phyloP scores from a whole-genome alignment of 208 protist genomes.

The Crithidia brevicula region DNA sequence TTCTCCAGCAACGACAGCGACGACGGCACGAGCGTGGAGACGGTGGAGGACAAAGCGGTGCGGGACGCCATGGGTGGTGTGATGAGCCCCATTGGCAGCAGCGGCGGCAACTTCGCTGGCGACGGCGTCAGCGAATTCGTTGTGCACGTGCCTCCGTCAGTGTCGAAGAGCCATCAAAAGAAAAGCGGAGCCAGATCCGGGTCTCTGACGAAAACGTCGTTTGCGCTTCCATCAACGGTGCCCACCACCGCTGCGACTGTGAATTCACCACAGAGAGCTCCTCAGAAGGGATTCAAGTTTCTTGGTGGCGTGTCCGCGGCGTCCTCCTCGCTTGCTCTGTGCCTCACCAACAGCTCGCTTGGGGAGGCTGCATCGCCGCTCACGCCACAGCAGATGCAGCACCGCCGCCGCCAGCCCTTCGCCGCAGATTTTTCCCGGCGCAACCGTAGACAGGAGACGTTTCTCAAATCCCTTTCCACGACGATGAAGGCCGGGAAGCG shows the following conservation, averaged over 20 bases:
- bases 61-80: not conserved
- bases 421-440: slow-evolving; percentile 25
- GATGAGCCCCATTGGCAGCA: not conserved
- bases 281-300: too few relatives aligned
- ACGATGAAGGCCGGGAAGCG: slow-evolving; percentile 25
- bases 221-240: too few relatives aligned
- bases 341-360: not conserved
- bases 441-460: slow-evolving; percentile 28
- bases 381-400: slow-evolving; percentile 19
- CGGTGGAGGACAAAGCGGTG: slow-evolving; percentile 4
- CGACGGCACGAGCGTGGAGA: not conserved
- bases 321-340: not conserved
- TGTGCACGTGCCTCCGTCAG: not conserved
- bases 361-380: slow-evolving; percentile 1
- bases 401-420: slow-evolving; percentile 17
- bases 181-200: too few relatives aligned
- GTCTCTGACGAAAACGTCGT: not conserved
- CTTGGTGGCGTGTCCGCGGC: not conserved
- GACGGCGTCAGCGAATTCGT: slow-evolving; percentile 2
- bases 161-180: not conserved
- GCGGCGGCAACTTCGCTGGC: not conserved
- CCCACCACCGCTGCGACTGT: too few relatives aligned
- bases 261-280: too few relatives aligned
- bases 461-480: slow-evolving; percentile 26
- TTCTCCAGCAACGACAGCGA: slow-evolving; percentile 3